Percentiles rank a stretch among this genome's conserved stretches.
phyloP scores from a whole-genome alignment of 305 asterid species.

The Plantago rigida region DNA sequence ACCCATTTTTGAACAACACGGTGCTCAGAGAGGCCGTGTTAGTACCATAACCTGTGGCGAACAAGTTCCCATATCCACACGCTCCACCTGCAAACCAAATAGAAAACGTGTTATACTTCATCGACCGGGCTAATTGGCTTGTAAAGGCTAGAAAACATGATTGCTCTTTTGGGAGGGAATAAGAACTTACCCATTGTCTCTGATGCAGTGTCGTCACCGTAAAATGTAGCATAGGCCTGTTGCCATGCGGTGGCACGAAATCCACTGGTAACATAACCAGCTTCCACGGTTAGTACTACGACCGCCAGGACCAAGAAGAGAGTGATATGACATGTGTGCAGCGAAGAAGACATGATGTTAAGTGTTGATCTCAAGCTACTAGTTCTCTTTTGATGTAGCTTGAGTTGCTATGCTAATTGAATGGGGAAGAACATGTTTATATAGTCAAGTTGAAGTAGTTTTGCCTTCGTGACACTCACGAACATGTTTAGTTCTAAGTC shows the following conservation, averaged over 20 bases:
- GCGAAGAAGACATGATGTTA: slow-evolving; percentile 24
- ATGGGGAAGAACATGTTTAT: slow-evolving; percentile 12
- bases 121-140: not conserved
- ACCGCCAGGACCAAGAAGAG: slow-evolving; percentile 24
- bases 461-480: slow-evolving; percentile 38
- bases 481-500: slow-evolving; percentile 27
- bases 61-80: slow-evolving; percentile 77
- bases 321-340: slow-evolving; percentile 23
- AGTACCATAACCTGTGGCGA: slow-evolving; percentile 56
- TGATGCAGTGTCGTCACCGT: slow-evolving; percentile 70
- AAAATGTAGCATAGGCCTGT: slow-evolving; percentile 72
- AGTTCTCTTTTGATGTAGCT: too few species aligned
- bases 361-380: not conserved
- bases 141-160: not conserved
- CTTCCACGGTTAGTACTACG: slow-evolving; percentile 23
- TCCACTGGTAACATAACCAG: slow-evolving; percentile 26
- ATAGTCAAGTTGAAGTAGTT: slow-evolving; percentile 19
- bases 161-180: too few species aligned
- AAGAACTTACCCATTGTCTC: slow-evolving; percentile 58
- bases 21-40: slow-evolving; percentile 78
- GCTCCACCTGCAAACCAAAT: slow-evolving; percentile 53
- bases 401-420: too few species aligned
- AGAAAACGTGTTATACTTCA: not conserved
- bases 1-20: slow-evolving; percentile 62
- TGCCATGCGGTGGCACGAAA: slow-evolving; percentile 45